Evolutionary conservation across 257 asterid genomes (phyloP).

Genomic region (Ehretia macrophylla): DNA sequence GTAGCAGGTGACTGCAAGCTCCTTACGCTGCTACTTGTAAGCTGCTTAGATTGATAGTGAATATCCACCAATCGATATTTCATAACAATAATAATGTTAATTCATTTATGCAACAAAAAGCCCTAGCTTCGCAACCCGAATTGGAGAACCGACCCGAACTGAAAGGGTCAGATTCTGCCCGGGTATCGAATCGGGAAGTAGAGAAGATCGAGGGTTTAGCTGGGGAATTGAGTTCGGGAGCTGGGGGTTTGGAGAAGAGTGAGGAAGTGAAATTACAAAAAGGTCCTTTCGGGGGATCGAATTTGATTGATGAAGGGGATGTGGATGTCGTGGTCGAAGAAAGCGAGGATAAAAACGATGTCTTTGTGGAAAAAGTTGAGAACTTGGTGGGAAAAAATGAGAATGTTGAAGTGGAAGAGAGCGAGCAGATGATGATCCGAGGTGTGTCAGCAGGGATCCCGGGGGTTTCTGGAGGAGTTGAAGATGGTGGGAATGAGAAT

Average conservation of each 20-base stretch:
- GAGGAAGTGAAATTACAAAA: conserved; percentile 27
- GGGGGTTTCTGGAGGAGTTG: too few species aligned
- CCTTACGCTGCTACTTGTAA: too few species aligned
- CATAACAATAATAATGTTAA: too few species aligned
- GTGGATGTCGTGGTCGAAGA: conserved; percentile 61
- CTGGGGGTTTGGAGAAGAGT: conserved; percentile 58
- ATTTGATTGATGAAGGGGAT: too few species aligned
- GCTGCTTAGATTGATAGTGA: too few species aligned
- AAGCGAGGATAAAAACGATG: conserved; percentile 44
- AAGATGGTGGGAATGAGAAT: too few species aligned
- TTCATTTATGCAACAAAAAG: background rate
- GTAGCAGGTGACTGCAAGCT: too few species aligned
- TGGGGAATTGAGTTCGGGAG: conserved; percentile 15
- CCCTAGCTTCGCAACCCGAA: conserved; percentile 13
- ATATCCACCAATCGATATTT: too few species aligned
- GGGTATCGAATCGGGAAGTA: conserved; percentile 9
- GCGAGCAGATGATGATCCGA: conserved; percentile 55
- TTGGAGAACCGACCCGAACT: background rate
- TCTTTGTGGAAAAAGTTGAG: conserved; percentile 42
- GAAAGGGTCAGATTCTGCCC: conserved; percentile 19
- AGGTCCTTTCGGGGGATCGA: conserved; percentile 34
- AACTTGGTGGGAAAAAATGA: conserved; percentile 11
- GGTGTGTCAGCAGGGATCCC: conserved; percentile 24
- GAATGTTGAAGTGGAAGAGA: conserved; percentile 14
- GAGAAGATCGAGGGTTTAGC: conserved; percentile 8